These are phyloP conservation scores for Metschnikowia amazonensis DNA, from an alignment of 805 yeast species.

Conservation along the genomic window DNA sequence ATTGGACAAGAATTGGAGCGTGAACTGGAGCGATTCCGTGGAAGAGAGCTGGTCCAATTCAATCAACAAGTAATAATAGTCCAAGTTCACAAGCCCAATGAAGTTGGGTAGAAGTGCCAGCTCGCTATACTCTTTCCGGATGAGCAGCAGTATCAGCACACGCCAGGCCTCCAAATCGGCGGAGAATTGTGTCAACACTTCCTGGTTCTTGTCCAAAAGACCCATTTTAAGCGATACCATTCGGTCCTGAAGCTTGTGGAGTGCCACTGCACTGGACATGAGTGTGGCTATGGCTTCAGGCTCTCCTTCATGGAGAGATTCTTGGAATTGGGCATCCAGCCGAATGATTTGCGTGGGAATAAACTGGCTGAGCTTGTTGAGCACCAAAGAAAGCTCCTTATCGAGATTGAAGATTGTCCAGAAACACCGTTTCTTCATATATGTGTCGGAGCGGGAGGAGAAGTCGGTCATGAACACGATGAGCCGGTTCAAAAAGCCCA, in stretches of 20 bases:
- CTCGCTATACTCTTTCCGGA: constrained; percentile 26
- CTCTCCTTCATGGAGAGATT: constrained; percentile 22
- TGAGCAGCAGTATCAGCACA: constrained; percentile 24
- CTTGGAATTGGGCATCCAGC: constrained; percentile 15
- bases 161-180: constrained; percentile 38
- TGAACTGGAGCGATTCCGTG: constrained; percentile 38
- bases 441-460: constrained; percentile 4
- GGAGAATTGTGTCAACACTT: constrained; percentile 21
- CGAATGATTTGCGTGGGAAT: constrained; percentile 24
- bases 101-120: constrained; percentile 30
- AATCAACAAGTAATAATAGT: constrained; percentile 37
- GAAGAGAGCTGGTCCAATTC: constrained; percentile 40
- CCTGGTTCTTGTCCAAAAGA: constrained; percentile 6
- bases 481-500: constrained; percentile 33
- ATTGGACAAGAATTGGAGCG: constrained; percentile 39
- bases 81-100: constrained; percentile 32
- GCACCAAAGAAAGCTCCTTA: constrained; percentile 34
- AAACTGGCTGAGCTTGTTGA: constrained; percentile 34
- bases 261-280: constrained; percentile 23
- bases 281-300: constrained; percentile 18
- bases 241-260: constrained; percentile 24
- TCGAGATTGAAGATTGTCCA: constrained; percentile 40
- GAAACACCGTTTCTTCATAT: constrained; percentile 22
- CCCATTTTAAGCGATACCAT: constrained; percentile 21
- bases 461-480: constrained; percentile 17